These are phyloP conservation scores for Cordyceps javanica DNA, from an alignment of 2,329 filamentous ascomycete species.

Conservation along the genomic window DNA sequence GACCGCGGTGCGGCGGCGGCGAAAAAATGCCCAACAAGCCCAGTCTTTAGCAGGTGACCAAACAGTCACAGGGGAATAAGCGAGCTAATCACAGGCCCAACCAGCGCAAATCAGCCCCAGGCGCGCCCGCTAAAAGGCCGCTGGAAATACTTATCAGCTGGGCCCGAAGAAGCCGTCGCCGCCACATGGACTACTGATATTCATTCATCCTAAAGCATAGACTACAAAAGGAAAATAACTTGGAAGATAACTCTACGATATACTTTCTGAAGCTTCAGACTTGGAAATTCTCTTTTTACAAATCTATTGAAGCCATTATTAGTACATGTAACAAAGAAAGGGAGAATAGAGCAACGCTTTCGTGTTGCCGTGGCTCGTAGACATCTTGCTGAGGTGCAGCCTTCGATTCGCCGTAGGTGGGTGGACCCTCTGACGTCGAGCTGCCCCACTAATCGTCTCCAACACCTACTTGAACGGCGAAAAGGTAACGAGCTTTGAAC, in stretches of 20 bases:
- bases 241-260: no score
- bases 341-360: neutral
- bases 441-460: neutral
- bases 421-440: slow-evolving; percentile 1
- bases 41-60: neutral
- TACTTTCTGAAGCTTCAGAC: no score
- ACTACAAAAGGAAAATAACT: no score
- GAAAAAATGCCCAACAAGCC: neutral
- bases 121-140: neutral
- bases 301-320: no score
- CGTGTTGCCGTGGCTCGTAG: neutral
- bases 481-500: slow-evolving; percentile 1
- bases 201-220: no score
- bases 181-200: no score
- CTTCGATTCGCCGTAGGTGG: neutral
- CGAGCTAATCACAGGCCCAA: neutral
- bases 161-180: no score
- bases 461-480: neutral
- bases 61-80: neutral
- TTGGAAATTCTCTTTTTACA: no score
- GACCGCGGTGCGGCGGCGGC: neutral
- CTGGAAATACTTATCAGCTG: no score
- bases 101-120: neutral
- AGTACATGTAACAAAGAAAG: no score
- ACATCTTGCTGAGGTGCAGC: neutral